Base-by-base conservation (phyloP, 208 protist genomes). In the Blastocrithidia nonstop region DNA sequence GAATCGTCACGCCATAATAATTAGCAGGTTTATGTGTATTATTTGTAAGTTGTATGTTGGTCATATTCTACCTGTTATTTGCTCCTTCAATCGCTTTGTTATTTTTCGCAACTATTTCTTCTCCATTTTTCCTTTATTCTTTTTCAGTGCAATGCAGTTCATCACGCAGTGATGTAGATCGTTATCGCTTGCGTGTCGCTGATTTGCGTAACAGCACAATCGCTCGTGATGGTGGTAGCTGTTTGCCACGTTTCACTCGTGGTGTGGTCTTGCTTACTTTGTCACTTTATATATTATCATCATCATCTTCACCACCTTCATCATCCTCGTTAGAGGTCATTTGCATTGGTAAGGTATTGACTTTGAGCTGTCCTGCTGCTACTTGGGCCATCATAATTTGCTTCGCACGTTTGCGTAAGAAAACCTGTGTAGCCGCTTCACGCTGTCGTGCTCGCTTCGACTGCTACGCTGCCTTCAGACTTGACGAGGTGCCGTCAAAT, bases 371-470 rank as follows among this genome's bases (percentile, higher is more conserved):
- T 9, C 82, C 82, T 0, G 71, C 53, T 6, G 69, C 54, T 6
- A 81, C 54, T 57, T 88, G 82, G 9, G 77, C 82, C 40, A 62
- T 36, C 7, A 92, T 22, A 40, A 92, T 85, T 46, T 78, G 46
- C n/a, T 56, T 49, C 6, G 82, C 82, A 3, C 55, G 54, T 2
- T 72, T 71, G 27, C 55, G 50, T 9, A 92, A 32, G 11, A 66
- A 32, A 31, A 57, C 49, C 38, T 54, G 48, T 3, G 56, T 62
- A 45, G 64, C 45, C 2, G 53, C 43, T 7, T 42, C 48, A 8
- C 69, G 77, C 17, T 51, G 63, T 24, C 53, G 47, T 37, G 45
- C 48, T 4, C 85, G 61, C 0, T 74, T 67, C 11, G 50, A 60
- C n/a, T 86, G 45, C 50, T 88, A 78, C 27, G 50, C 56, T 13